Percentiles rank a stretch among this genome's conserved stretches.
Conservation (phyloP, 352 stramenopile genomes). For the Stramenopiles sp. region DNA sequence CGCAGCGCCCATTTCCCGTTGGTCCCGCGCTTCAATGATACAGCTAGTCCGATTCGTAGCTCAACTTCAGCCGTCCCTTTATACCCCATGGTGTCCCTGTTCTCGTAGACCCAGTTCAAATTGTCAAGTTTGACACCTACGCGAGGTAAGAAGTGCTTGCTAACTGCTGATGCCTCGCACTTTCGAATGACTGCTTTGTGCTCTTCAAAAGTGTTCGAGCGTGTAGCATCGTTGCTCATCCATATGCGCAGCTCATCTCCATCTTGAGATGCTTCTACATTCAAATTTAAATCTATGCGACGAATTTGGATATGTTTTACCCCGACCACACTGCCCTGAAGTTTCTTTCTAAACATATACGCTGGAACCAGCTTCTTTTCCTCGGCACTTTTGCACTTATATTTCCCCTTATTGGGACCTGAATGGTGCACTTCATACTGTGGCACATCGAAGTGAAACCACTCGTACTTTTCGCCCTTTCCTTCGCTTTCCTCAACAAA, state of each 20-base stretch:
- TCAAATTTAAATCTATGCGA: neutral
- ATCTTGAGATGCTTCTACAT: neutral
- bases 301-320: neutral
- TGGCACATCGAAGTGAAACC: neutral
- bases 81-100: neutral
- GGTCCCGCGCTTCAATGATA: neutral
- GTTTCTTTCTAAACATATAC: neutral
- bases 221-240: neutral
- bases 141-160: neutral
- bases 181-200: neutral
- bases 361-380: neutral
- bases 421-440: neutral
- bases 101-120: neutral
- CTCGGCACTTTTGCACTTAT: neutral
- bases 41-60: neutral
- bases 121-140: neutral
- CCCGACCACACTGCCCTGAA: neutral
- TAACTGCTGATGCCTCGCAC: neutral
- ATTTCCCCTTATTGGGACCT: neutral
- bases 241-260: neutral
- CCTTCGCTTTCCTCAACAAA: neutral
- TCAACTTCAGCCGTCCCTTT: neutral
- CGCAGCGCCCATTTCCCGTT: neutral
- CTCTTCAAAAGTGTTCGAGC: neutral
- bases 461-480: neutral